Conservation (phyloP, 441 rosid genomes). For the Isatis lusitanica region DNA sequence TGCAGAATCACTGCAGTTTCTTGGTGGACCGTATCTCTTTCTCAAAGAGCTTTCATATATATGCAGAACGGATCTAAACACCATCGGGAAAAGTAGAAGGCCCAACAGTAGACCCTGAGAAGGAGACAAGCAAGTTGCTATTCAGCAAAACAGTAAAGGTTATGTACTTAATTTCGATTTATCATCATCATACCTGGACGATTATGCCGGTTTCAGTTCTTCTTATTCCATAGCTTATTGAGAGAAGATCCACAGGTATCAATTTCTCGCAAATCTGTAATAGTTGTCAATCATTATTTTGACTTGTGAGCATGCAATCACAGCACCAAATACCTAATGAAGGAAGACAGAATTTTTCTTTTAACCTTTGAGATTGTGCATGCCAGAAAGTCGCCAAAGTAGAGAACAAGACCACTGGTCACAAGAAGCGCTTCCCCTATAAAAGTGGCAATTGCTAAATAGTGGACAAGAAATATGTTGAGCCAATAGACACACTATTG, state of each 20-base stretch:
- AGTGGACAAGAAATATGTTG: not conserved
- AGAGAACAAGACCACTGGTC: conserved; percentile 83
- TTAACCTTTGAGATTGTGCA: conserved; percentile 73
- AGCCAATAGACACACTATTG: not conserved
- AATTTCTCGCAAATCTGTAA: conserved; percentile 53
- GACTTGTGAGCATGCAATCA: not conserved
- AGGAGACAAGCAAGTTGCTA: not conserved
- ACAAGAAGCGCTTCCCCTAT: conserved; percentile 87
- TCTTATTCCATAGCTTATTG: conserved; percentile 51
- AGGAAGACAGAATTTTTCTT: conserved; percentile 7
- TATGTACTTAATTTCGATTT: not conserved
- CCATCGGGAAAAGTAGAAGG: conserved; percentile 67
- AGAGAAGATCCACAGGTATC: conserved; percentile 45
- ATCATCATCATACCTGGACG: conserved; percentile 54
- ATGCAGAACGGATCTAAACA: conserved; percentile 52
- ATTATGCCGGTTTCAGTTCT: conserved; percentile 80
- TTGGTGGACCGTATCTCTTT: conserved; percentile 33
- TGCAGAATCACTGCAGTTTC: conserved; percentile 41
- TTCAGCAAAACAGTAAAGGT: conserved; percentile 16
- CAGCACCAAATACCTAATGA: not conserved
- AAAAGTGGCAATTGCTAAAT: conserved; percentile 20
- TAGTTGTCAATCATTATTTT: not conserved
- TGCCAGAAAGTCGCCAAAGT: conserved; percentile 84
- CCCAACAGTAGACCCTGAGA: conserved; percentile 80
- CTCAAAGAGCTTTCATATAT: conserved; percentile 35